A percentile compares a stretch with the other conserved stretches of the same genome.
phyloP scores from a whole-genome alignment of 805 yeast genomes.

The Crinitomyces ghanaensis region DNA sequence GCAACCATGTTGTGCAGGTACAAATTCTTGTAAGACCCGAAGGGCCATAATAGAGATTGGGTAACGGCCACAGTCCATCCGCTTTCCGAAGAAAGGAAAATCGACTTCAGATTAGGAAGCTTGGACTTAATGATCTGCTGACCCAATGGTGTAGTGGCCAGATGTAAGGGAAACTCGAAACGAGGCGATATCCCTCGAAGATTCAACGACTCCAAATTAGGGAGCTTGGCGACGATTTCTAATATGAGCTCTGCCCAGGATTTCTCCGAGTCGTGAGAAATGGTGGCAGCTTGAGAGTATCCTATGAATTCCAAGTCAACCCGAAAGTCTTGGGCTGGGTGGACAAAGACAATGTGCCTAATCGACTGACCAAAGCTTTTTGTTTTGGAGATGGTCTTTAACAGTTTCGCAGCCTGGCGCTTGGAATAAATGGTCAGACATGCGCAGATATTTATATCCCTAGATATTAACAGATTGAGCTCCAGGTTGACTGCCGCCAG shows the following conservation, averaged over 20 bases:
- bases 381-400: no score
- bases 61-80: constrained; percentile 9
- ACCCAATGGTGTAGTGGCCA: not conserved
- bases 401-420: no score
- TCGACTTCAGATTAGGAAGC: constrained; percentile 1
- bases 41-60: constrained; percentile 10
- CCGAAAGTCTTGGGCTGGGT: constrained; percentile 10
- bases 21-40: constrained; percentile 4
- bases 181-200: constrained; percentile 9
- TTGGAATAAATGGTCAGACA: no score
- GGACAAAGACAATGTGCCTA: constrained; percentile 1
- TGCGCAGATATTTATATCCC: no score
- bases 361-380: not conserved
- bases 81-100: constrained; percentile 8
- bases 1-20: constrained; percentile 3
- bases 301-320: constrained; percentile 3
- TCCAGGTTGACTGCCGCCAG: no score
- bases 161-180: constrained; percentile 4
- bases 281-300: constrained; percentile 2
- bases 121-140: not conserved
- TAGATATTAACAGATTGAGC: no score
- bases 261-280: not conserved
- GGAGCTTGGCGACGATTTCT: constrained; percentile 5
- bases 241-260: constrained; percentile 10
- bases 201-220: constrained; percentile 7